Evolutionary conservation across 2,329 filamentous ascomycete species (phyloP), one percentile per base, ranked within the genome.

Genomic region (Aspergillus niger): DNA sequence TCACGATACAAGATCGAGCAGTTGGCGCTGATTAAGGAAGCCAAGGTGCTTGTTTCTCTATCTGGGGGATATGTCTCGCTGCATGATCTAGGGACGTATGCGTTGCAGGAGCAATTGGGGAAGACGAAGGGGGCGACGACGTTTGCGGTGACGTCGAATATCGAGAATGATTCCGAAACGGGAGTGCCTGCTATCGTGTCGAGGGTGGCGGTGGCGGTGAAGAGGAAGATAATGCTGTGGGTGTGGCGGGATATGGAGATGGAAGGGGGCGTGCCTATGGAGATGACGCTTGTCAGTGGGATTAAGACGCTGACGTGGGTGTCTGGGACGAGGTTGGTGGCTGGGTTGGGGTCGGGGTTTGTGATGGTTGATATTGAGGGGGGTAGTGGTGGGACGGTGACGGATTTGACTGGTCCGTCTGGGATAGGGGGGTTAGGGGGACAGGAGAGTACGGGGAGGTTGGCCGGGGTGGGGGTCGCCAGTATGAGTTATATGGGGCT

Each of bases 401-500:
- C 88, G 63, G 92, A 97, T 58, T 89, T 99, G 62, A 85, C 90
- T 58, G 92, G 90, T 11, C 89, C 91, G 0, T 89, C 91, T 38
- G 85, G 86, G 44, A 86, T 90, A 58, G 89, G 87, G 10, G 89
- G 89, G 24, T 82, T 84, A 7, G 82, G 86, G 24, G 83, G 83
- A 5, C 82, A 85, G 70, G 88, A 91, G 66, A 30, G 44, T 30
- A 86, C 85, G 2, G 88, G 87, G 58, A 86, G 92, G 39, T 94
- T 97, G 67, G 92, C 92, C 5, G 90, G 91, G 2, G 89, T 94
- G 63, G 90, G 89, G 61, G 90, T 89, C 57, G 90, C 89, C 7
- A 91, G 92, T 51, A 97, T 98, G 92, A 92, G 93, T 48, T 98
- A 98, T 72, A 96, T 98, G 85, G 94, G 94, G 1, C 88, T 98